These are phyloP conservation scores for Fagus crenata DNA, from an alignment of 306 rosid genomes.

Conservation along the genomic window DNA sequence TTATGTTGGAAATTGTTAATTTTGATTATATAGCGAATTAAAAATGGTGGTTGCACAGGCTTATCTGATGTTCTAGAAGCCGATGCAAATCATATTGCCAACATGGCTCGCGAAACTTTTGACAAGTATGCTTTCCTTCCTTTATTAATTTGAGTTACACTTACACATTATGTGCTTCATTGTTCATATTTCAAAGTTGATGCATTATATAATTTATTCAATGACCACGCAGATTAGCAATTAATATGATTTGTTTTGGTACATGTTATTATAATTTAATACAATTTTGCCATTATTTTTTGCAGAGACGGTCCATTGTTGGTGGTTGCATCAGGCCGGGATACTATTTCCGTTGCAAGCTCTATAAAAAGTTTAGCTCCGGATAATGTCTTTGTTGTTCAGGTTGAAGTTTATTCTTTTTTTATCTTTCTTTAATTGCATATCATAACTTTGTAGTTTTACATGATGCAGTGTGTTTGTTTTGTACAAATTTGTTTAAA, in stretches of 20 bases:
- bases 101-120: slow-evolving; percentile 64
- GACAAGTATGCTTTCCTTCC: slow-evolving; percentile 41
- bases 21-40: not conserved
- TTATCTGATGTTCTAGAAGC: slow-evolving; percentile 62
- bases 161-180: not conserved
- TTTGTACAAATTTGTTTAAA: too few relatives aligned
- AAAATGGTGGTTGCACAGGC: slow-evolving; percentile 49
- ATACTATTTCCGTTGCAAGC: slow-evolving; percentile 77
- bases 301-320: slow-evolving; percentile 79
- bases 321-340: slow-evolving; percentile 88
- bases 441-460: slow-evolving; percentile 8
- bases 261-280: too few relatives aligned
- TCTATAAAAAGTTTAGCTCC: slow-evolving; percentile 83
- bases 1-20: not conserved
- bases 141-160: not conserved
- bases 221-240: not conserved
- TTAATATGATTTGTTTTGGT: too few relatives aligned
- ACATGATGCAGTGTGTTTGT: not conserved
- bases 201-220: not conserved
- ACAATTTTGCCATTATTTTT: not conserved
- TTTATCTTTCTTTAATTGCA: slow-evolving; percentile 11
- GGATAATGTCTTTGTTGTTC: slow-evolving; percentile 86
- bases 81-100: slow-evolving; percentile 71
- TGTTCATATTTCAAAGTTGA: not conserved
- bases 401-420: slow-evolving; percentile 55